Percentiles rank a stretch among this genome's conserved stretches.
Conservation (phyloP, 1,139 yeast genomes). For the Groenewaldozyma sp. region DNA sequence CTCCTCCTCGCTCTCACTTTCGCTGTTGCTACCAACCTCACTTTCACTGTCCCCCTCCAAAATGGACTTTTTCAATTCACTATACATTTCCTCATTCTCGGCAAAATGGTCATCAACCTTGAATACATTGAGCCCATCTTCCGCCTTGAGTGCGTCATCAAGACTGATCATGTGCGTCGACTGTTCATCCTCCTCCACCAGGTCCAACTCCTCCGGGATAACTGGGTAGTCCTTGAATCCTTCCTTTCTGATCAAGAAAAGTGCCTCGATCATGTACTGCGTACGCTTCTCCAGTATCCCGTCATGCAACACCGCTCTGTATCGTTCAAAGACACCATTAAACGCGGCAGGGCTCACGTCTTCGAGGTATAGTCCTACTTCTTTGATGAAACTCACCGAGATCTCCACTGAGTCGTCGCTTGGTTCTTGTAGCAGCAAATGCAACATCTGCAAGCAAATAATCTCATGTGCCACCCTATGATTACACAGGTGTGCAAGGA, state of each 20-base stretch:
- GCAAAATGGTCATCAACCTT: constrained; percentile 45
- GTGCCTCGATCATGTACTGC: constrained; percentile 42
- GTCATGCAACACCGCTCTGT: constrained; percentile 53
- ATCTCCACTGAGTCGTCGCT: constrained; percentile 46
- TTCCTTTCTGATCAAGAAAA: constrained; percentile 44
- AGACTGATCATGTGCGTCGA: constrained; percentile 51
- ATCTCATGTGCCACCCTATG: constrained; percentile 59
- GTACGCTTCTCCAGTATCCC: constrained; percentile 38
- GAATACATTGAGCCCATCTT: constrained; percentile 44
- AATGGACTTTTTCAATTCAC: constrained; percentile 34
- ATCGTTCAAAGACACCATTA: constrained; percentile 50
- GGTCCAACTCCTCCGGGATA: constrained; percentile 41
- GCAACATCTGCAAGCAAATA: constrained; percentile 53
- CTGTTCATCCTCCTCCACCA: constrained; percentile 59
- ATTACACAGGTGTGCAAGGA: constrained; percentile 57
- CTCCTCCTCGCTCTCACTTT: constrained; percentile 22
- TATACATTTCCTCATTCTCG: constrained; percentile 40
- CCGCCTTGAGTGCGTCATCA: constrained; percentile 40
- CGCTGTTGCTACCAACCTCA: constrained; percentile 17
- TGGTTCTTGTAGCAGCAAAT: constrained; percentile 46
- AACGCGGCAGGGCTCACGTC: constrained; percentile 37
- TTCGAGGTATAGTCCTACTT: constrained; percentile 38
- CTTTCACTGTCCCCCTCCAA: constrained; percentile 33
- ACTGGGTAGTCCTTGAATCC: constrained; percentile 38
- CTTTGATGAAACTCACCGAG: constrained; percentile 36